A percentile compares a stretch with the other conserved stretches of the same genome.
These are phyloP conservation scores for Linum trigynum DNA, from an alignment of 345 rosid species.

Conservation along the genomic window DNA sequence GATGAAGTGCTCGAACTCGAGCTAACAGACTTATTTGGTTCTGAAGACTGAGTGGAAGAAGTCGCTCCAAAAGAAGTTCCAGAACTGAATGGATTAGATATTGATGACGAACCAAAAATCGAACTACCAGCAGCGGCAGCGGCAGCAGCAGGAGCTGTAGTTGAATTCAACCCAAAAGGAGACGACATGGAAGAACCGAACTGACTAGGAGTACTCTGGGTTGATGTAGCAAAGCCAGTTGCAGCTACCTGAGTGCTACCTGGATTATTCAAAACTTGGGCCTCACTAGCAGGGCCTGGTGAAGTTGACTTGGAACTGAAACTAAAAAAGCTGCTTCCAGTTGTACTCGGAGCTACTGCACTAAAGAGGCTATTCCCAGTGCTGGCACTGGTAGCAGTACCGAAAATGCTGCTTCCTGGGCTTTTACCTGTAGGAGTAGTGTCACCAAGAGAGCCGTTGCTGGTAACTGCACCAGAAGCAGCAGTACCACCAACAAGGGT, in stretches of 20 bases:
- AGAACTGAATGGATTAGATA: constrained; percentile 31
- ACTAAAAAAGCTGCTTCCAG: constrained; percentile 34
- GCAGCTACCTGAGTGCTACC: constrained; percentile 34
- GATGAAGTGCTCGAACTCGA: constrained; percentile 32
- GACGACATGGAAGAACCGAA: constrained; percentile 43
- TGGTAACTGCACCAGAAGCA: constrained; percentile 29
- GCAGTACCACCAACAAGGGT: constrained; percentile 26
- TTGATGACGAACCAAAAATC: constrained; percentile 38
- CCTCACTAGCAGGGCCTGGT: constrained; percentile 28
- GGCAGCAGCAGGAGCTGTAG: constrained; percentile 32
- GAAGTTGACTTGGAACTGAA: constrained; percentile 34
- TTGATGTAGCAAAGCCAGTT: constrained; percentile 32
- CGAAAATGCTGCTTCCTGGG: constrained; percentile 22
- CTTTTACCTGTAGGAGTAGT: constrained; percentile 15
- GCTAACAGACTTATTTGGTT: constrained; percentile 28
- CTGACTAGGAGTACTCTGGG: constrained; percentile 42
- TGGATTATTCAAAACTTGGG: constrained; percentile 36
- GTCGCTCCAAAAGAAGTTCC: constrained; percentile 42
- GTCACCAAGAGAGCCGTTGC: constrained; percentile 19
- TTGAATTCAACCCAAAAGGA: constrained; percentile 41
- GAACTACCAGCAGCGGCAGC: constrained; percentile 37
- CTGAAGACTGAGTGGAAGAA: constrained; percentile 27
- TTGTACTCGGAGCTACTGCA: neutral
- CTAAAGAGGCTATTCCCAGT: constrained; percentile 6
- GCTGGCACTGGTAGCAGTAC: constrained; percentile 19